Evolutionary conservation across 257 asterid species (phyloP).

Genomic region (Solanum clarkiae): DNA sequence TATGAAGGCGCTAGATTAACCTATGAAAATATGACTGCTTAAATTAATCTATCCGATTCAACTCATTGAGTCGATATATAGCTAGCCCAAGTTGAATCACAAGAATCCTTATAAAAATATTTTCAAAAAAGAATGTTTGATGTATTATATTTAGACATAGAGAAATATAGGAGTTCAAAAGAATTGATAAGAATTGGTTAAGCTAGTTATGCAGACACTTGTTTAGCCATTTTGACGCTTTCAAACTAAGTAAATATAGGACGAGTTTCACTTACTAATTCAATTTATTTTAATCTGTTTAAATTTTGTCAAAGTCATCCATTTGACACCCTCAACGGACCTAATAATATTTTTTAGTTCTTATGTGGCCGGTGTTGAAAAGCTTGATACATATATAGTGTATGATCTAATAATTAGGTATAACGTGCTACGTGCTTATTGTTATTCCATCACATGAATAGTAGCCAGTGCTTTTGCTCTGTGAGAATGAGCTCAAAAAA

Average conservation of each 20-base stretch:
- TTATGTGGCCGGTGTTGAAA: background rate
- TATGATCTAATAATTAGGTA: background rate
- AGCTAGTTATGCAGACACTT: background rate
- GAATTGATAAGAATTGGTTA: background rate
- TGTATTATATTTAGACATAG: background rate
- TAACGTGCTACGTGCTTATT: background rate
- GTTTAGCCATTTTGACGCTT: background rate
- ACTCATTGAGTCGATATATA: background rate
- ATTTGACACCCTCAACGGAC: background rate
- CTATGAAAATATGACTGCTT: no score
- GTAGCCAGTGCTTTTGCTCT: background rate
- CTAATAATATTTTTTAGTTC: background rate
- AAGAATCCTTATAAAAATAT: no score
- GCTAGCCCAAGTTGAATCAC: background rate
- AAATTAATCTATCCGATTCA: background rate
- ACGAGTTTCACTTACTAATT: background rate
- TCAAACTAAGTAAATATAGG: background rate
- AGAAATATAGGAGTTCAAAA: no score
- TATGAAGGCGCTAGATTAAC: no score
- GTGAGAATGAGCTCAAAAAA: background rate
- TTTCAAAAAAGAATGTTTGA: no score
- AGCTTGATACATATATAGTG: background rate
- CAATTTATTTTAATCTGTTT: accelerated
- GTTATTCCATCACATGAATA: background rate
- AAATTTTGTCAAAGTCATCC: background rate